A percentile compares a stretch with the other conserved stretches of the same genome.
phyloP scores from a whole-genome alignment of 805 yeast species.

The Ogataea angusta region DNA sequence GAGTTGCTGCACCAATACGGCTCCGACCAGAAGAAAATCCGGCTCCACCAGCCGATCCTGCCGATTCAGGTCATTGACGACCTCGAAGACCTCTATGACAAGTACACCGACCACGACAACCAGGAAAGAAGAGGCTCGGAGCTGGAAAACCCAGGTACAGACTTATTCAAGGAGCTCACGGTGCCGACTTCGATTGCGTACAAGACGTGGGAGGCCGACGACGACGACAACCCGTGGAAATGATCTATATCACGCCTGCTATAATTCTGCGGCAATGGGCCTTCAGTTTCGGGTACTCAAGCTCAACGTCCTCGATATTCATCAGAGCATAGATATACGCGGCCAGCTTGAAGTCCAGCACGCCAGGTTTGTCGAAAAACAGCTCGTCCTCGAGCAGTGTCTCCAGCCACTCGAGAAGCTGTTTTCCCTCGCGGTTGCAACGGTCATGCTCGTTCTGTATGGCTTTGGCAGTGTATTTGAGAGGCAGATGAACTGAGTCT shows the following conservation, averaged over 20 bases:
- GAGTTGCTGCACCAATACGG: constrained; percentile 79
- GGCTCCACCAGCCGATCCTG: constrained; percentile 64
- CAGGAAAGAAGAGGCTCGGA: constrained; percentile 9
- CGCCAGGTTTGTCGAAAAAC: constrained; percentile 16
- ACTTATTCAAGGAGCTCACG: constrained; percentile 45
- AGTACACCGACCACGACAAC: constrained; percentile 15
- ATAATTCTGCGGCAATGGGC: constrained; percentile 19
- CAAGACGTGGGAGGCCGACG: constrained; percentile 52
- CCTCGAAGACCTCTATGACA: constrained; percentile 62
- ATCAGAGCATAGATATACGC: constrained; percentile 19
- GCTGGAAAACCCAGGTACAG: constrained; percentile 31
- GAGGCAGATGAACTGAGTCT: constrained; percentile 4
- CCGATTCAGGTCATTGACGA: constrained; percentile 70
- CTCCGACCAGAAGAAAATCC: constrained; percentile 51
- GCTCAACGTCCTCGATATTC: constrained; percentile 13
- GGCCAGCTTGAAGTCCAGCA: constrained; percentile 26
- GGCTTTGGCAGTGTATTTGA: constrained; percentile 6
- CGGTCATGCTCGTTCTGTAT: constrained; percentile 12
- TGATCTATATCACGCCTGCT: constrained; percentile 11
- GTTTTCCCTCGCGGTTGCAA: constrained; percentile 18
- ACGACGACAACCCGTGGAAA: constrained; percentile 65
- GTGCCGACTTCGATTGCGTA: constrained; percentile 50
- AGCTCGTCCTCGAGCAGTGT: constrained; percentile 1
- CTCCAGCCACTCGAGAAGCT: constrained; percentile 13
- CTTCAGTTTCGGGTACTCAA: constrained; percentile 11